Evolutionary conservation across 257 asterid genomes (phyloP), one percentile per base, ranked within the genome.

Genomic region (Leonotis leonurus): DNA sequence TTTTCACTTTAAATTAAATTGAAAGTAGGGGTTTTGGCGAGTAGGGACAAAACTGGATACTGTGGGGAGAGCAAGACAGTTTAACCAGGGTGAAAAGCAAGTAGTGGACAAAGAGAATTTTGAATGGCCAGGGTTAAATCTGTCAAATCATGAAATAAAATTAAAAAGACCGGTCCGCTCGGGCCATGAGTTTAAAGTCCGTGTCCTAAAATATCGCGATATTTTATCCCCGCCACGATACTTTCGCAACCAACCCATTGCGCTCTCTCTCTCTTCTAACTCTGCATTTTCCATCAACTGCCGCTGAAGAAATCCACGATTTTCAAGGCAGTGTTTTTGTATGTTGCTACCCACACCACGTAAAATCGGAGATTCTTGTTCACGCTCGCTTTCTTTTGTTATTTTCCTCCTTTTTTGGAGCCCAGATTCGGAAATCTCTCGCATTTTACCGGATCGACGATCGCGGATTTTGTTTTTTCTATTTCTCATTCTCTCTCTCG

Each of bases 21-120:
- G n/a, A n/a, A 44, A 27, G 10, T 22, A 7, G n/a, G 6, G 14
- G n/a, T n/a, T 13, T 32, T 22, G 44, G 37, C 3, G 14, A 35
- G 27, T 13, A 5, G 36, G 37, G 17, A 44, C 73, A 58, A 57
- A 18, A 35, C 1, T n/a, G 27, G 52, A 67, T 45, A 59, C 24
- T 68, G 36, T 68, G 36, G 18, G 55, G 50, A 22, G 27, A 16
- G 8, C 1, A n/a, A 9, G 25, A 21, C 22, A 33, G 14, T 45
- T 62, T 70, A 62, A 70, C 75, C 70, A 56, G 48, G 66, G 75
- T 70, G 44, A 70, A 70, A 70, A 44, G 66, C 62, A 56, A 56
- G 60, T 50, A 61, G 21, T 52, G 75, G 72, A 62, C 73, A 60
- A 60, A 60, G 25, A 54, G 70, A 61, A 52, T 52, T 65, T 68